Base-by-base conservation (phyloP, 139 green algal genomes). In the Micromonas pusilla region DNA sequence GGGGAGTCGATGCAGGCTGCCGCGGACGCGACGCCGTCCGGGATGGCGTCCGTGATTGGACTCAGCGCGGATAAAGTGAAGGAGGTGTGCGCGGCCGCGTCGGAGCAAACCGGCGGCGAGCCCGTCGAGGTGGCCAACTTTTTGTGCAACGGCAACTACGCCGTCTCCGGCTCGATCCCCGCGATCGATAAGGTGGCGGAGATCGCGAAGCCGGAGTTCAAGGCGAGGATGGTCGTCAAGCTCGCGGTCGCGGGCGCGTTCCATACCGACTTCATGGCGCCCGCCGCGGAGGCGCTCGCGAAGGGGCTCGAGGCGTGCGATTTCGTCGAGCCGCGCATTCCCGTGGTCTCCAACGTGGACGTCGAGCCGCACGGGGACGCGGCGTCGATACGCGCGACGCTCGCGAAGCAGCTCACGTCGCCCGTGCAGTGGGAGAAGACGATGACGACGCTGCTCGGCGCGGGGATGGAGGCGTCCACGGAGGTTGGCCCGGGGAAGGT, bases 311-410 rank as follows among this genome's bases (percentile, higher is more conserved):
- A 84, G 1, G 73, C 67, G 54, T 96, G 92, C 0, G 72, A 78
- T 21, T 89, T 98, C 38, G 37, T 75, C 13, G 83, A 81, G 28
- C 96, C 95, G 19, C 88, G 91, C 72, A 98, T 99, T 77, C 94
- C 95, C 6, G 92, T 99, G 16, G 88, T 99, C 65, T 97, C 90
- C 77, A 99, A 99, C 84, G 96, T 99, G 21, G 95, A 99, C 81
- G 92, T 88, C 21, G 66, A 89, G 86, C 91, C 95, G 1, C 96
- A 99, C 90, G 90, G 87, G 1, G 94, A 98, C 89, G 94, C 96
- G 13, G 91, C 88, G 0, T 80, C 53, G 9, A 99, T 99, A 88
- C 93, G 92, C 72, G 77, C 81, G 13, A 97, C 97, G 80, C 87
- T 99, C 39, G 89, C 90, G 0, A 85, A 87, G 78, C 94, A 97